A percentile compares a stretch with the other conserved stretches of the same genome.
These are phyloP conservation scores for Orbilia javanica DNA, from an alignment of 2,329 filamentous ascomycete genomes.

Conservation along the genomic window DNA sequence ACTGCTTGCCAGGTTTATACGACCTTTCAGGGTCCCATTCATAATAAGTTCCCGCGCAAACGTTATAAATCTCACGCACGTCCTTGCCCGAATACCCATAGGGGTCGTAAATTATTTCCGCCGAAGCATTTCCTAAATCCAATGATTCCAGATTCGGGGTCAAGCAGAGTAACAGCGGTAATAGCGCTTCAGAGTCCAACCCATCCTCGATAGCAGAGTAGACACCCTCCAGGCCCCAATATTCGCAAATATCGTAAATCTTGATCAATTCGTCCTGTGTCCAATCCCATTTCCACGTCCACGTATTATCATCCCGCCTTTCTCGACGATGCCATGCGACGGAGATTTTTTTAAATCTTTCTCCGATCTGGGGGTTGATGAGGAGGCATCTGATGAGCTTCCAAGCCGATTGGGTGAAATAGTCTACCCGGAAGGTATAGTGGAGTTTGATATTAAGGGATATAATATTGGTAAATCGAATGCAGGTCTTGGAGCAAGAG, in stretches of 20 bases:
- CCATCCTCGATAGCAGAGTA: neutral
- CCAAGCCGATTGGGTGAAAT: constrained; percentile 2
- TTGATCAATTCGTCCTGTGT: neutral
- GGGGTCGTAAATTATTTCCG: neutral
- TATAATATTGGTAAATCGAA: neutral
- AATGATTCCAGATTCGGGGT: neutral
- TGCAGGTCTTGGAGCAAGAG: neutral
- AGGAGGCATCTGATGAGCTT: constrained; percentile 12
- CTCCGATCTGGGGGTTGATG: constrained; percentile 2
- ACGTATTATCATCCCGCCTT: neutral
- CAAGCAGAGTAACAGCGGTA: neutral
- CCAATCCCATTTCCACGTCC: constrained; percentile 12
- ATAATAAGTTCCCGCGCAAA: neutral
- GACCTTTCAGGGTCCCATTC: neutral
- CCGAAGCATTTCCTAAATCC: neutral
- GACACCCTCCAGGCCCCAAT: neutral
- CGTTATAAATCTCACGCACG: neutral
- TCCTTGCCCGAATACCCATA: neutral
- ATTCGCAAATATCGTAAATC: neutral
- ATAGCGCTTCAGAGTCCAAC: neutral
- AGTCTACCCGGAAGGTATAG: constrained; percentile 28
- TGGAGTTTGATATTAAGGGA: neutral
- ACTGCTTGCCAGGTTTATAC: neutral
- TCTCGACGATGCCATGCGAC: constrained; percentile 14
- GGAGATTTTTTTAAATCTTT: neutral